Evolutionary conservation across 2,329 filamentous ascomycete genomes (phyloP).

Genomic region (Cordyceps javanica): DNA sequence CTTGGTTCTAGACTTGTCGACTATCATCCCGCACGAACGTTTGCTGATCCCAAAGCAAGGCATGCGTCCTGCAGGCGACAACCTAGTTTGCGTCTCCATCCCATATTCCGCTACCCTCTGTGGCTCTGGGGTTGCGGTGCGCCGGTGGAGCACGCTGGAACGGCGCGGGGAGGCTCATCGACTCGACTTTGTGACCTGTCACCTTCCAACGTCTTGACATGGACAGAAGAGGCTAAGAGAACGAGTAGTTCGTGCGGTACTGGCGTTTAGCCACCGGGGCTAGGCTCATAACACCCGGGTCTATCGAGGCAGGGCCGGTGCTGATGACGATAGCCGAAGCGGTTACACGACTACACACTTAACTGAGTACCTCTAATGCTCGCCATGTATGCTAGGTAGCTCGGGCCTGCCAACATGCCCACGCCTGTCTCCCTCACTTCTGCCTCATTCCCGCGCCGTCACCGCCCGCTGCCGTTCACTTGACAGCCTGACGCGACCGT

Average conservation of each 20-base stretch:
- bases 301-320: not conserved
- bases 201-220: not conserved
- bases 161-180: not conserved
- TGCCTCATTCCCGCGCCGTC: too few relatives aligned
- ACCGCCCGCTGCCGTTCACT: not conserved
- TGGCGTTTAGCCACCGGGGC: constrained; percentile 4
- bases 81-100: not conserved
- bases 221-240: not conserved
- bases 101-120: not conserved
- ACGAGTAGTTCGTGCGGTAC: constrained; percentile 4
- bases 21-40: not conserved
- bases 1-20: not conserved
- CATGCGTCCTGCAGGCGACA: not conserved
- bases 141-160: not conserved
- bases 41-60: not conserved
- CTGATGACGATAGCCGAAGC: constrained; percentile 6
- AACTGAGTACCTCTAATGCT: too few relatives aligned
- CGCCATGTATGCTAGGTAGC: too few relatives aligned
- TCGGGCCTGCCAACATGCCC: not conserved
- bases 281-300: not conserved
- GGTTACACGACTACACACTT: not conserved
- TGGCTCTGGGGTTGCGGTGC: not conserved
- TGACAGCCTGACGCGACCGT: not conserved
- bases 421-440: not conserved
- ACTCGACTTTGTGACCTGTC: constrained; percentile 1